Evolutionary conservation across 2,329 filamentous ascomycete genomes (phyloP).

Genomic region (Byssoonygena ceratinophila): DNA sequence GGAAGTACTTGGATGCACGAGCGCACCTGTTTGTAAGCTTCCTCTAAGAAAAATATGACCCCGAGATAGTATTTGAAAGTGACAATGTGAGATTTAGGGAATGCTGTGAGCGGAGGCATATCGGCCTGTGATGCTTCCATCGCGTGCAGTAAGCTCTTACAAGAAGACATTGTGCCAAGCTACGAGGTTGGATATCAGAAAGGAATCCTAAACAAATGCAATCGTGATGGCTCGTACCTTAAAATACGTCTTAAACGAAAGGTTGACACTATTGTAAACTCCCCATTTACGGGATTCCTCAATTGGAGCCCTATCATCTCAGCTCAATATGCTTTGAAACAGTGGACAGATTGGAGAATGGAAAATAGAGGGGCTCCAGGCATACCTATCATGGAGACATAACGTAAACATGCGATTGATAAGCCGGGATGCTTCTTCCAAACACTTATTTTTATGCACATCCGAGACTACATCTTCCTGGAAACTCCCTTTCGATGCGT

Average conservation of each 20-base stretch:
- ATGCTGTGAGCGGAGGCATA: slow-evolving; percentile 66
- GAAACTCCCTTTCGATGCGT: slow-evolving; percentile 44
- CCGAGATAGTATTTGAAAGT: slow-evolving; percentile 96
- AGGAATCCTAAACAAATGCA: slow-evolving; percentile 28
- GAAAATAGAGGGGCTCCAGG: slow-evolving; percentile 13
- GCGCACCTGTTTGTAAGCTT: slow-evolving; percentile 69
- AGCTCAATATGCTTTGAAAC: slow-evolving; percentile 8
- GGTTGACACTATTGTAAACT: slow-evolving; percentile 85
- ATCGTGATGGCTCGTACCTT: slow-evolving; percentile 42
- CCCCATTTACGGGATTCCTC: slow-evolving; percentile 96
- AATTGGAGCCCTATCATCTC: slow-evolving; percentile 55
- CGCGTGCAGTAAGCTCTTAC: slow-evolving; percentile 74
- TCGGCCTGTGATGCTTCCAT: slow-evolving; percentile 67
- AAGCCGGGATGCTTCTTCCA: slow-evolving; percentile 82
- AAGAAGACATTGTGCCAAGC: slow-evolving; percentile 47
- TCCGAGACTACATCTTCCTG: slow-evolving; percentile 76
- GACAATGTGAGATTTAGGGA: slow-evolving; percentile 81
- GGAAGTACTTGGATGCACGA: neutral
- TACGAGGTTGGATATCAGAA: slow-evolving; percentile 58
- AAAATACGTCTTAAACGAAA: slow-evolving; percentile 98
- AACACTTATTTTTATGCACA: slow-evolving; percentile 64
- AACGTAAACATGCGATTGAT: slow-evolving; percentile 87
- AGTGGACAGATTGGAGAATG: neutral
- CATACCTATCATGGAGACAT: slow-evolving; percentile 79
- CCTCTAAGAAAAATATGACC: slow-evolving; percentile 85